Evolutionary conservation across 2,329 filamentous ascomycete genomes (phyloP), one percentile per base, ranked within the genome.

Genomic region (Fusarium ambrosium): DNA sequence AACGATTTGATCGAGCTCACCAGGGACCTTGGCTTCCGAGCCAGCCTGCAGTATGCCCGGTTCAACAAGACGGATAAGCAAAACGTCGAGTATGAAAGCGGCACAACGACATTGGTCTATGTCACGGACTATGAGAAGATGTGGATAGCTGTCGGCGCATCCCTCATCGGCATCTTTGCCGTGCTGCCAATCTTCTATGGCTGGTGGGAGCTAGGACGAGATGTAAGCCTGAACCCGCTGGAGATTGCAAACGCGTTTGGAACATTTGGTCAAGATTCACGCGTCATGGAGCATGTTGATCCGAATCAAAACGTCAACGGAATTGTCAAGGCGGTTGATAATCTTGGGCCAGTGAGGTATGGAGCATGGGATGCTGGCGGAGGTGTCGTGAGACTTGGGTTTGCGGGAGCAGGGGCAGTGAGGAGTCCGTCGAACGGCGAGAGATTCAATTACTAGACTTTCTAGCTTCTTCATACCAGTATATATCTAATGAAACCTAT

Each of bases 231-330:
- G 0, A 78, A 73, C 11, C 76, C 75, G 0, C 53, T 78, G 0
- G 75, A 78, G 56, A 72, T 78, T 10, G 75, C 75, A 3, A 78
- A 77, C 37, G 76, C 75, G 4, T 78, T 78, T 43, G 73, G 73
- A 10, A 75, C 66, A 0, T 53, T 73, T 6, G 62, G 45, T 1
- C 61, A 77, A 4, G 71, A 78, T 22, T 51, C 71, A 5, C 74
- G 74, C 43, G 58, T 78, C 4, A 73, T 78, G 69, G 53, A 41
- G 4, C 64, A 68, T 1, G 64, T 77, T 1, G 73, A 78, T 41
- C 76, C 76, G 8, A 78, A 78, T 14, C 70, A 74, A 6, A 65
- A 65, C 2, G 75, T 76, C 0, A 66, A 56, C 2, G 71, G 71
- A 0, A 76, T 78, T 18, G 75, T 75, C 1, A 59, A 58, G 5